phyloP scores from a whole-genome alignment of 2,329 filamentous ascomycete genomes.

The Nemania bipapillata region DNA sequence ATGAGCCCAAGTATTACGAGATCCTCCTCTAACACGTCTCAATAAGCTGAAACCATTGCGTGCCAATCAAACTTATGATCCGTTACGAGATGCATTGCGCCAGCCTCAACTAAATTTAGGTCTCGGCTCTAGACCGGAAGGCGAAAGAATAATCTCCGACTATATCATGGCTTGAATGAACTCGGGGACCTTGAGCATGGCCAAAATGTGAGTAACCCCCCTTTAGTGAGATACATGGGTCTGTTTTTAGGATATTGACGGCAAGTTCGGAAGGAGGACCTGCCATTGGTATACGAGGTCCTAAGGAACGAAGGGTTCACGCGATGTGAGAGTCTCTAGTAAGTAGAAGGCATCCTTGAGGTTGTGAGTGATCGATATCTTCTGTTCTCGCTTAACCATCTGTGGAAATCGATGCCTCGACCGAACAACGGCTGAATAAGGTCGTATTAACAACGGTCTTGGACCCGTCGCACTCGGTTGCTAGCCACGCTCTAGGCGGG shows the following conservation, averaged over 20 bases:
- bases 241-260: neutral
- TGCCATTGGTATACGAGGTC: neutral
- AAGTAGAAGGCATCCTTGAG: constrained; percentile 6
- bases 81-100: constrained; percentile 52
- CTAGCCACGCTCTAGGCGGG: neutral
- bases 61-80: constrained; percentile 51
- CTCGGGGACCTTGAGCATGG: constrained; percentile 37
- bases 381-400: constrained; percentile 17
- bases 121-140: constrained; percentile 38
- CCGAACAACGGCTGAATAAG: neutral
- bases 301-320: neutral
- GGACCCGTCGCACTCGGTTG: constrained; percentile 7
- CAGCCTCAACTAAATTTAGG: constrained; percentile 47
- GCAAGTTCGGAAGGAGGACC: neutral
- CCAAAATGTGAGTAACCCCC: constrained; percentile 12
- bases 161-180: constrained; percentile 38
- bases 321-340: neutral
- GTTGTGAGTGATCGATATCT: constrained; percentile 15
- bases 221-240: neutral
- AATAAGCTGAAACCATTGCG: neutral
- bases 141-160: constrained; percentile 39
- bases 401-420: neutral
- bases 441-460: constrained; percentile 10
- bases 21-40: too few species aligned
- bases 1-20: constrained; percentile 44